Evolutionary conservation across 805 yeast genomes (phyloP).

Genomic region (Zygosaccharomyces kombuchaensis): DNA sequence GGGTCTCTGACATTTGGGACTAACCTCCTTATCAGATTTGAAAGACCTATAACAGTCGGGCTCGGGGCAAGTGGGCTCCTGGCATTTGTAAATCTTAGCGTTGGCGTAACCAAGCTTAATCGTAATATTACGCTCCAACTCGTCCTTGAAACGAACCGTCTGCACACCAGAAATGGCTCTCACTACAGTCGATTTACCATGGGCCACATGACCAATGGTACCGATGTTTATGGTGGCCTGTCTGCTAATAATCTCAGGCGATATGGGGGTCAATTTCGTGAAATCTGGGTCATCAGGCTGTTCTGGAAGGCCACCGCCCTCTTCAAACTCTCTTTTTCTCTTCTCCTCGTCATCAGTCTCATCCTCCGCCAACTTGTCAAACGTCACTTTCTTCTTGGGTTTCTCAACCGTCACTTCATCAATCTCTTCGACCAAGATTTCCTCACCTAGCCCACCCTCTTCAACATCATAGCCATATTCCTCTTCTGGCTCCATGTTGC

Average conservation of each 20-base stretch:
- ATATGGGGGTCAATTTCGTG: conserved; percentile 71
- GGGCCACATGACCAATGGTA: conserved; percentile 94
- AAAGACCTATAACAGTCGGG: conserved; percentile 95
- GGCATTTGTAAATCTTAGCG: conserved; percentile 95
- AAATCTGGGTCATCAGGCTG: conserved; percentile 92
- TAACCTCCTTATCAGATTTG: conserved; percentile 90
- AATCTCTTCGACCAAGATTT: conserved; percentile 32
- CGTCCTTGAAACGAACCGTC: conserved; percentile 98
- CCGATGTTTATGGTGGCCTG: conserved; percentile 99
- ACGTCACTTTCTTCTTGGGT: conserved; percentile 72
- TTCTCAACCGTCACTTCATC: conserved; percentile 36
- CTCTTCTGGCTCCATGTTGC: conserved; percentile 41
- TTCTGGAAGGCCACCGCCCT: conserved; percentile 97
- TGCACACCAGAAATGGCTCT: conserved; percentile 98
- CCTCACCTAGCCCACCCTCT: conserved; percentile 36
- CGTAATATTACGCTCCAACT: conserved; percentile 97
- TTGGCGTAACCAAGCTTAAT: conserved; percentile 98
- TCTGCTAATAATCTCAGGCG: conserved; percentile 94
- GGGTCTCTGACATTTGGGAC: conserved; percentile 84
- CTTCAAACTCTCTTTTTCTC: conserved; percentile 83
- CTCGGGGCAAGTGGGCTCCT: conserved; percentile 77
- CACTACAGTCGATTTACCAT: conserved; percentile 90
- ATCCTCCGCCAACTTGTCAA: conserved; percentile 63
- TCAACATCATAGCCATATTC: conserved; percentile 39
- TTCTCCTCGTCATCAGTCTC: conserved; percentile 71